Conservation (phyloP, 140 eudicot species). For the Erigeron philadelphicus region DNA sequence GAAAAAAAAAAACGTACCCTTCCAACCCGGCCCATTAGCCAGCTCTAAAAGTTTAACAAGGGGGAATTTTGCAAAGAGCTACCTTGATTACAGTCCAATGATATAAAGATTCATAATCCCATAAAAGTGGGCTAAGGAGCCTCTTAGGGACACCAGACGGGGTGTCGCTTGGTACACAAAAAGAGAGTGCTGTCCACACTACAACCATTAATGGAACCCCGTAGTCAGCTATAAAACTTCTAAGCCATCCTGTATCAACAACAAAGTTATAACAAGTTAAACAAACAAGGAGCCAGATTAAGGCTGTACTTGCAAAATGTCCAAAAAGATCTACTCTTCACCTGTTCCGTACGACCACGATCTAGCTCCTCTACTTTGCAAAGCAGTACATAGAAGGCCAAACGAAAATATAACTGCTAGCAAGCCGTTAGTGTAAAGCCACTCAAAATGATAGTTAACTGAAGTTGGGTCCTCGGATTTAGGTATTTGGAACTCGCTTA, state of each 20-base stretch:
- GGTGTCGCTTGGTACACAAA: conserved; percentile 33
- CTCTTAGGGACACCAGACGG: conserved; percentile 52
- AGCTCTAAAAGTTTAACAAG: not conserved
- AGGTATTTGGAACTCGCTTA: conserved; percentile 44
- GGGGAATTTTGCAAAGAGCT: not conserved
- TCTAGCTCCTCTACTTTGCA: conserved; percentile 45
- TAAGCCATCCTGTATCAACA: conserved; percentile 27
- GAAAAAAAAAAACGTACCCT: too few relatives aligned
- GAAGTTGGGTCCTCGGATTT: conserved; percentile 29
- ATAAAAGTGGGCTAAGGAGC: conserved; percentile 45
- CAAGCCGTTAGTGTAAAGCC: conserved; percentile 51
- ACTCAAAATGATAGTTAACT: conserved; percentile 36
- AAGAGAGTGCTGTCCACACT: conserved; percentile 45
- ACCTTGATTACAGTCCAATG: conserved; percentile 50
- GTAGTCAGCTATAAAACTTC: conserved; percentile 53
- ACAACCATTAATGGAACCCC: conserved; percentile 55
- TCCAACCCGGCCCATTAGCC: not conserved
- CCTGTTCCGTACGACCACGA: conserved; percentile 55
- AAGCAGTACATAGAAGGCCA: conserved; percentile 44
- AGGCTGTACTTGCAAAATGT: conserved; percentile 9
- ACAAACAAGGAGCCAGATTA: not conserved
- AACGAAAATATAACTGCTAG: conserved; percentile 41
- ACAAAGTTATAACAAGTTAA: not conserved
- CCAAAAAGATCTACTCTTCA: not conserved
- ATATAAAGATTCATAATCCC: conserved; percentile 44